Evolutionary conservation across 2,329 filamentous ascomycete genomes (phyloP).

Genomic region (Beauveria australis): DNA sequence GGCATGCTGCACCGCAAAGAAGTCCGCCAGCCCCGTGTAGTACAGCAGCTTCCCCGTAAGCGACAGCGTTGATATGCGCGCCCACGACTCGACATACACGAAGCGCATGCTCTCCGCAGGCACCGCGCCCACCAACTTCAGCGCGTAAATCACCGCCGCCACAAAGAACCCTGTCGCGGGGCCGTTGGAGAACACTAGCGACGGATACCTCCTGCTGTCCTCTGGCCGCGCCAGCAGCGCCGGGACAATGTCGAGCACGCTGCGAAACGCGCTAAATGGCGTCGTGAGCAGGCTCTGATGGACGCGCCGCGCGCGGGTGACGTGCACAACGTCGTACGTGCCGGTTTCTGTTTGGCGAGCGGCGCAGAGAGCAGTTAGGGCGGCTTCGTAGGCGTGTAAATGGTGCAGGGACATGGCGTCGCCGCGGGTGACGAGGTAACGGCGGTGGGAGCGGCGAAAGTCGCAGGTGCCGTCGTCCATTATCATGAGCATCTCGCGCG

Average conservation of each 20-base stretch:
- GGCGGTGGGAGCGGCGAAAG: constrained; percentile 54
- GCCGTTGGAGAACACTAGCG: constrained; percentile 78
- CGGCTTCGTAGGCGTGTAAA: constrained; percentile 49
- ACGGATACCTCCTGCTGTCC: constrained; percentile 44
- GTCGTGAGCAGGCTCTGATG: constrained; percentile 73
- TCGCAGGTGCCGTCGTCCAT: constrained; percentile 52
- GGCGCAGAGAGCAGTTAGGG: constrained; percentile 20
- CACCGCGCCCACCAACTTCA: constrained; percentile 38
- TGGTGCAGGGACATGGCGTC: constrained; percentile 60
- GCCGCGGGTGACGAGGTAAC: constrained; percentile 72
- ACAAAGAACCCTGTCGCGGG: constrained; percentile 82
- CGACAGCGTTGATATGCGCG: constrained; percentile 73
- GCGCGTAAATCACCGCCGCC: constrained; percentile 37
- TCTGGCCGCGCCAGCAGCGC: constrained; percentile 39
- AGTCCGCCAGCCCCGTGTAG: constrained; percentile 56
- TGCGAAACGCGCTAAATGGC: constrained; percentile 58
- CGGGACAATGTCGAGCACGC: constrained; percentile 53
- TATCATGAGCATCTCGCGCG: constrained; percentile 87
- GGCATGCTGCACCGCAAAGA: constrained; percentile 77
- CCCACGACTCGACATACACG: constrained; percentile 90
- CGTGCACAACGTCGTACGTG: constrained; percentile 55
- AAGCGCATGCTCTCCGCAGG: constrained; percentile 55
- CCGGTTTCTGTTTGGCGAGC: constrained; percentile 23
- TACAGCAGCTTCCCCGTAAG: constrained; percentile 73
- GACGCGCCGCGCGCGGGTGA: constrained; percentile 71